Conservation (phyloP, 2,329 filamentous ascomycete genomes). For the Aureobasidium sp. region DNA sequence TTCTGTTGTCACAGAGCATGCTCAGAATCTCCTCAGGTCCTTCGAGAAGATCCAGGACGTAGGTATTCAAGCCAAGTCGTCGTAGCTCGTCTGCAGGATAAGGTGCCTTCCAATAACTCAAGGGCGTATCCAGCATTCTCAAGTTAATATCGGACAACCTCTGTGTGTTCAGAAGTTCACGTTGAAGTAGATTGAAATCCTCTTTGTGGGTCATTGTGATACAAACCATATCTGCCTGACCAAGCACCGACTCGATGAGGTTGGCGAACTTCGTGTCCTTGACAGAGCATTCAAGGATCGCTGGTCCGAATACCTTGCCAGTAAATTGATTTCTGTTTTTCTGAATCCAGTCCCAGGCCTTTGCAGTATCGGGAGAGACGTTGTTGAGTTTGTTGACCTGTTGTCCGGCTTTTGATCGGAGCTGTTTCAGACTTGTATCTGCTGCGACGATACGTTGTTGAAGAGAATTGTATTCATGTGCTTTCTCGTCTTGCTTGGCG, state of each 20-base stretch:
- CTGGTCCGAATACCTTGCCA: slow-evolving; percentile 71
- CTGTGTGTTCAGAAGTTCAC: slow-evolving; percentile 57
- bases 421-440: slow-evolving; percentile 46
- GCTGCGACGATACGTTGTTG: slow-evolving; percentile 34
- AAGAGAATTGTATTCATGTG: slow-evolving; percentile 31
- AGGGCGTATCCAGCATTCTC: slow-evolving; percentile 51
- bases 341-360: slow-evolving; percentile 77
- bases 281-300: slow-evolving; percentile 71
- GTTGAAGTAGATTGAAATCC: slow-evolving; percentile 68
- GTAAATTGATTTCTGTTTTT: slow-evolving; percentile 62
- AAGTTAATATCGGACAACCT: slow-evolving; percentile 65
- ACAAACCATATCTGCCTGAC: slow-evolving; percentile 46
- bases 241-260: slow-evolving; percentile 53
- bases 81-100: slow-evolving; percentile 50
- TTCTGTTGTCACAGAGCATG: slow-evolving; percentile 73
- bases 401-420: slow-evolving; percentile 70
- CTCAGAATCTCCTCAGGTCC: slow-evolving; percentile 79
- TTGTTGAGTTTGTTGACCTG: slow-evolving; percentile 59
- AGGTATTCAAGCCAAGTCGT: slow-evolving; percentile 65
- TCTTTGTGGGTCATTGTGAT: slow-evolving; percentile 69
- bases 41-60: slow-evolving; percentile 68
- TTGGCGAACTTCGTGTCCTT: slow-evolving; percentile 62
- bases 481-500: slow-evolving; percentile 18
- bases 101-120: slow-evolving; percentile 51
- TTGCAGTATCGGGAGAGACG: slow-evolving; percentile 55